phyloP scores from a whole-genome alignment of 2,329 filamentous ascomycete genomes.

The Colletotrichum paranaense region DNA sequence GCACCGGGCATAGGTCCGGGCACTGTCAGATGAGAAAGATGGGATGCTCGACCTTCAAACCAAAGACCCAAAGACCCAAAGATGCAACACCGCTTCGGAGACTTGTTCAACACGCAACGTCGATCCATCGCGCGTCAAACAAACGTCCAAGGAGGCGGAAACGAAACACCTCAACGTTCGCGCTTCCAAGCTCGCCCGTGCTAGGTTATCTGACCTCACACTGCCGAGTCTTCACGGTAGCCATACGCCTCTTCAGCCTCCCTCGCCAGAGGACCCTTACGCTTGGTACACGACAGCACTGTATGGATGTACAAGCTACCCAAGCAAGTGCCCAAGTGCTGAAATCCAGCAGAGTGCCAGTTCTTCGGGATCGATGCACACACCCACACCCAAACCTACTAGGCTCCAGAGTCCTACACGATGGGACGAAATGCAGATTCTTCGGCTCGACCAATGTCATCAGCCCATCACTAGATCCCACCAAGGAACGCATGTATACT shows the following conservation, averaged over 20 bases:
- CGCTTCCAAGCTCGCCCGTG: neutral
- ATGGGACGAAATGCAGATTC: constrained; percentile 33
- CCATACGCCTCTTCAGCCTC: neutral
- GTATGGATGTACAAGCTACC: neutral
- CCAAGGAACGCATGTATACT: neutral
- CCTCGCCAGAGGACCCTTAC: neutral
- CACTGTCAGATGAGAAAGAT: constrained; percentile 22
- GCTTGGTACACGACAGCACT: neutral
- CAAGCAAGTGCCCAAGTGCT: neutral
- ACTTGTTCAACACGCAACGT: constrained; percentile 7
- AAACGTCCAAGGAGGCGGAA: neutral
- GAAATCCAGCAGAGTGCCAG: neutral
- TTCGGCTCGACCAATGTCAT: constrained; percentile 3
- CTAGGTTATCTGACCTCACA: neutral
- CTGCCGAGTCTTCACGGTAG: neutral
- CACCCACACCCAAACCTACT: too few relatives aligned
- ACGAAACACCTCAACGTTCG: constrained; percentile 3
- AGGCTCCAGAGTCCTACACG: neutral
- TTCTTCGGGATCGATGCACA: constrained; percentile 7
- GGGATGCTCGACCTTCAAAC: constrained; percentile 2
- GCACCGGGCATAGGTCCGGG: constrained; percentile 13
- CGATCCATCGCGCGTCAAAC: constrained; percentile 10
- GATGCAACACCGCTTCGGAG: constrained; percentile 10
- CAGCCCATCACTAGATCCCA: neutral
- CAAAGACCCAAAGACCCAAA: neutral